Evolutionary conservation across 305 asterid genomes (phyloP).

Genomic region (Fraxinus dipetala): DNA sequence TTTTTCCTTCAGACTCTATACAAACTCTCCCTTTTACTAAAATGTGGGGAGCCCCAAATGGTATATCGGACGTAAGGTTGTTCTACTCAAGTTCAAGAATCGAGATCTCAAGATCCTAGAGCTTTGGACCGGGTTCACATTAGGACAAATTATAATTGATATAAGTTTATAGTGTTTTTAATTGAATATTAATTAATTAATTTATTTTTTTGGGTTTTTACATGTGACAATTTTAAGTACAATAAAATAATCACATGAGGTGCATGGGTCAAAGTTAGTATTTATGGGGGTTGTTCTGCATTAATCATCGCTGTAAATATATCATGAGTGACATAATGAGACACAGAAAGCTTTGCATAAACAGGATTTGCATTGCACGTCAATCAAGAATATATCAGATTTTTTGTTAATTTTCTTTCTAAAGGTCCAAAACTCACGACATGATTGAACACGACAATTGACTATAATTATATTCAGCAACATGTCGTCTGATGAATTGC

Average conservation of each 20-base stretch:
- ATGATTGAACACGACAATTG: not conserved
- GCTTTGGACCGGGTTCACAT: not conserved
- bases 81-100: not conserved
- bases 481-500: not conserved
- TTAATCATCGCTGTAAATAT: constrained; percentile 37
- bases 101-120: not conserved
- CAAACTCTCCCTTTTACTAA: not conserved
- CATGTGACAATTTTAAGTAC: not conserved
- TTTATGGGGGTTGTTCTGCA: constrained; percentile 45
- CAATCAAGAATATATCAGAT: constrained; percentile 1
- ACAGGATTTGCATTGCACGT: constrained; percentile 17
- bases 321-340: constrained; percentile 47
- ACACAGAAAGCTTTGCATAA: constrained; percentile 39
- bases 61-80: not conserved
- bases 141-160: not conserved
- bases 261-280: constrained; percentile 41
- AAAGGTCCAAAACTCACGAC: not conserved
- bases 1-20: constrained; percentile 8
- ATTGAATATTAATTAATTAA: not conserved
- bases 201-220: not conserved
- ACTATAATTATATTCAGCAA: not conserved
- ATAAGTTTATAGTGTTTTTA: not conserved
- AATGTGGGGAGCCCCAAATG: not conserved
- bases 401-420: not conserved
- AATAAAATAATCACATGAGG: constrained; percentile 37